Base-by-base conservation (phyloP, 2,329 filamentous ascomycete genomes). In the Penicillium sp. region DNA sequence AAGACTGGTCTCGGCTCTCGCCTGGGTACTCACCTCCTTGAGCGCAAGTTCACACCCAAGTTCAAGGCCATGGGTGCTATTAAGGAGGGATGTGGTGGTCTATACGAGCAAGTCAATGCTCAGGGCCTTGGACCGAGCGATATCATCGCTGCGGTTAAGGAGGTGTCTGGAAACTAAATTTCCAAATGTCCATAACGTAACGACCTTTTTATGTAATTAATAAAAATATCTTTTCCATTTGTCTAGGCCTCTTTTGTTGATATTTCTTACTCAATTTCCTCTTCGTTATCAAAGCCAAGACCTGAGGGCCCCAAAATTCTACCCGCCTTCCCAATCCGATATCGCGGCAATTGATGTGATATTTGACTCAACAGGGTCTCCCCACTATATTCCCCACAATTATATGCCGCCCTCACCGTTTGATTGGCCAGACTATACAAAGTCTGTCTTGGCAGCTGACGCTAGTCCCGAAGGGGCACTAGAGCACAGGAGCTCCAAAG, bases 1-100 rank as follows among this genome's bases (percentile, higher is more conserved):
- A 76, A 76, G 71, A 77, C 74, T 5, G 73, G 73, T 36, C 66
- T 77, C 9, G 74, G 74, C 8, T 74, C 71, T 49, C 70, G 73
- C 25, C 61, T 76, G 13, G 74, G 74, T 9, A 71, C 69, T 3
- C 69, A 73, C 33, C 61, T 77, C 8, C 63, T 77, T 21, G 72
- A 75, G 61, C 68, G 74, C 49, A 69, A 71, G 19, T 65, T 76
- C 15, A 73, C 68, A 3, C 74, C 74, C 4, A 74, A 72, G 63
- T 77, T 69, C 60, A 71, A 71, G 60, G 62, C 69, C 2, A 69
- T 77, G 48, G 74, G 74, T n/a, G 69, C 72, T 1, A 60, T 69
- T 15, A 76, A 74, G 64, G 74, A 77, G 54, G 74, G 74, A 49
- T 68, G 69, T 57, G 74, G 74, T 63, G 74, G 74, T 17, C 62